Evolutionary conservation across 352 stramenopile species (phyloP).

Genomic region (Pythium dissotocum): DNA sequence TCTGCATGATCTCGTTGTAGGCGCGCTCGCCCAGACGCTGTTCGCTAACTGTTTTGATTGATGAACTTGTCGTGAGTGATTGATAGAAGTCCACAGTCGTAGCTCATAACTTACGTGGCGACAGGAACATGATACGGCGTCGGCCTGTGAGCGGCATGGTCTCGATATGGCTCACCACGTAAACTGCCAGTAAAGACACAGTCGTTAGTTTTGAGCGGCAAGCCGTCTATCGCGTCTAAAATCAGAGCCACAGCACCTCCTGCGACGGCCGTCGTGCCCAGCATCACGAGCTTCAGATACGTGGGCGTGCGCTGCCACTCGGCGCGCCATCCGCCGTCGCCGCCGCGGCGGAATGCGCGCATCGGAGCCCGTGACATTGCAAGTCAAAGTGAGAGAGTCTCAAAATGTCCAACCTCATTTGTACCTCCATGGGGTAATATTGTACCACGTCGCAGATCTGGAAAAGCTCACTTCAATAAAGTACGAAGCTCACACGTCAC

Average conservation of each 20-base stretch:
- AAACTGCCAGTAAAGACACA: slow-evolving; percentile 17
- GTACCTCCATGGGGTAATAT: neutral
- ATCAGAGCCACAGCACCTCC: slow-evolving; percentile 19
- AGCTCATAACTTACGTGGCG: slow-evolving; percentile 27
- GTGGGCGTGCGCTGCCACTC: slow-evolving; percentile 41
- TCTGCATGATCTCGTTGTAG: slow-evolving; percentile 45
- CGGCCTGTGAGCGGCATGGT: slow-evolving; percentile 61
- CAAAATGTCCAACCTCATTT: neutral
- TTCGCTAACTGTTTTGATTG: slow-evolving; percentile 33
- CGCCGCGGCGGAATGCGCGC: neutral
- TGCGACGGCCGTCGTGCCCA: slow-evolving; percentile 28
- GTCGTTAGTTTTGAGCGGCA: neutral
- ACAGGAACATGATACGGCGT: slow-evolving; percentile 67
- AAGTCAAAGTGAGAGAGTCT: neutral
- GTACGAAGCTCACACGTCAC: too few relatives aligned
- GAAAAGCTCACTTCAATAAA: too few relatives aligned
- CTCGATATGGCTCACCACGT: slow-evolving; percentile 46
- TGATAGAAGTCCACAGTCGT: neutral
- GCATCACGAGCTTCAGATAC: slow-evolving; percentile 36
- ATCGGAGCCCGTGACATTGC: slow-evolving; percentile 8
- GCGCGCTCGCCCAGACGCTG: slow-evolving; percentile 52
- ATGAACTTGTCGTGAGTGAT: neutral
- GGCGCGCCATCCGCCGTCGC: slow-evolving; percentile 21
- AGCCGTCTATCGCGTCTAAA: too few relatives aligned
- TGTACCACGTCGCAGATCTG: too few relatives aligned